Conservation (phyloP, 1,284 basidiomycete species). For the Rhizoctonia solani region DNA sequence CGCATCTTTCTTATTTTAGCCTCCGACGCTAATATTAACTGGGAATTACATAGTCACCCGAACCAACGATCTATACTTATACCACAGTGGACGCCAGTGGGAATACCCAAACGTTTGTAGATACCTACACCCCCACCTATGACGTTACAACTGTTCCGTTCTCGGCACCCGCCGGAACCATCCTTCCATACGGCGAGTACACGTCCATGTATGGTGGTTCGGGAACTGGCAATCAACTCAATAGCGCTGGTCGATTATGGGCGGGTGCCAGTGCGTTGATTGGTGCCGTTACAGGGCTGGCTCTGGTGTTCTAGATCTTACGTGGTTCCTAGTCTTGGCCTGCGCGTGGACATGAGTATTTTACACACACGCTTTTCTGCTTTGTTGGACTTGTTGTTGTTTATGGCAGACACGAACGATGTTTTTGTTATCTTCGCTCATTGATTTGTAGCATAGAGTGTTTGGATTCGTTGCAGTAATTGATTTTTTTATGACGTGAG, state of each 20-base stretch:
- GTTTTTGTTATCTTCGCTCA: too few species aligned
- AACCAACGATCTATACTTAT: constrained; percentile 60
- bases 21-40: not conserved
- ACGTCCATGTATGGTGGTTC: constrained; percentile 24
- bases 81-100: constrained; percentile 64
- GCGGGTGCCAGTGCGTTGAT: not conserved
- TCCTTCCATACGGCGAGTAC: constrained; percentile 46
- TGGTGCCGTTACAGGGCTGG: not conserved
- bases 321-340: not conserved
- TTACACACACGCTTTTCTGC: not conserved
- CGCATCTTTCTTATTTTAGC: not conserved
- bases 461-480: not conserved
- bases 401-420: too few species aligned
- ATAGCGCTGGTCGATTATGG: not conserved
- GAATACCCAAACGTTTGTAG: constrained; percentile 46
- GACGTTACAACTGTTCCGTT: constrained; percentile 51
- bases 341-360: not conserved
- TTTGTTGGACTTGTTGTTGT: not conserved
- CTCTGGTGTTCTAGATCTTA: constrained; percentile 3
- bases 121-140: constrained; percentile 61
- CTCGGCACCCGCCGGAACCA: constrained; percentile 52
- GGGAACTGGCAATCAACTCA: not conserved
- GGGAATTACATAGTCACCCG: constrained; percentile 45
- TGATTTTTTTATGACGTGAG: constrained; percentile 8
- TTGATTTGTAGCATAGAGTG: constrained; percentile 21